Evolutionary conservation across 306 rosid genomes (phyloP), one percentile per base, ranked within the genome.

Genomic region (Pachyrhizus erosus): DNA sequence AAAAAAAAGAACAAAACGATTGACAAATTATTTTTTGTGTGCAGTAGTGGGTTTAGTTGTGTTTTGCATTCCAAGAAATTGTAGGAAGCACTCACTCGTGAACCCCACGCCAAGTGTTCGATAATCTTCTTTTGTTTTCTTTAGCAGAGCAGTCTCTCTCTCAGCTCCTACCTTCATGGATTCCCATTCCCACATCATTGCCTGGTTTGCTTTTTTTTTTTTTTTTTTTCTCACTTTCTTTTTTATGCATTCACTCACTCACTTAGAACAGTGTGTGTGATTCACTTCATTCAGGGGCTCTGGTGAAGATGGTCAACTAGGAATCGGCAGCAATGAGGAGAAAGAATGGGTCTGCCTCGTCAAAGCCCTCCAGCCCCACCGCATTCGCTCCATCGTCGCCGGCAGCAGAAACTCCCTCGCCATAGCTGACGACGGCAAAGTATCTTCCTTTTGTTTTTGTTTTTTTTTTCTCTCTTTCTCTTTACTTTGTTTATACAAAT

Each of bases 371-470:
- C 80, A 86, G 10, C 81, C 90, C 11, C 85, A 52, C 1, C 86
- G 73, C 0, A 80, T 94, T 7, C 90, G 95, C 76, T 92, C 97
- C 3, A 93, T 96, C 5, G 99, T 96, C 17, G 98, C 99, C 9
- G 98, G 99, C 46, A 92, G 98, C 77, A 86, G 99, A 77, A 96
- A 96, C 74, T 96, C 99, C 43, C 98, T 96, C 83, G 95, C 98
- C 85, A 94, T 96, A 70, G 84, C 84, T 43, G 78, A 94, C 1
- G 97, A 96, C 14, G 98, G 99, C 87, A 91, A 94, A 92, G 99
- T 92, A 34, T 27, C 5, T 52, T 8, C 6, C 12, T 10, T 21
- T 23, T n/a, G n/a, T n/a, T n/a, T 48, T 5, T 7, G 18, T 54
- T 9, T 54, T 7, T 39, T 5, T 5, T 1, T 52, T 52, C 26